Evolutionary conservation across 441 rosid species (phyloP), one percentile per base, ranked within the genome.

Genomic region (Omphalea diandra): DNA sequence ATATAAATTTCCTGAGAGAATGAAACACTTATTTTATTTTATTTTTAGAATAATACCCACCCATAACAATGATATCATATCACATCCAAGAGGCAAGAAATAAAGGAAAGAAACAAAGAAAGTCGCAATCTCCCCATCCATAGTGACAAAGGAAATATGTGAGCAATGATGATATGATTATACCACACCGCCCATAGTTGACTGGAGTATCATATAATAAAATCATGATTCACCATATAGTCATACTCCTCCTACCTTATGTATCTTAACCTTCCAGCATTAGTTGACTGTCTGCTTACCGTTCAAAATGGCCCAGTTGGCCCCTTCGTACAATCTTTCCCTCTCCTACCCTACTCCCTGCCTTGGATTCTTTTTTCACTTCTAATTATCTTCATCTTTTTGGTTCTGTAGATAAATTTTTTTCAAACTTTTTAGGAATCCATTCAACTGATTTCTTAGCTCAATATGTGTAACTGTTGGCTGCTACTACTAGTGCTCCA

Each of bases 211-310:
- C 73, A 46, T 17, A n/a, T 27, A 15, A 1, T 1, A 10, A 0
- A 4, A 17, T n/a, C n/a, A n/a, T n/a, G 10, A 44, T 68, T 60
- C 69, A 14, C 15, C 0, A 2, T 10, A 44, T 18, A 38, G 0
- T 33, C 26, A 62, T 65, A 14, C 72, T n/a, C 73, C 33, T 18
- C 18, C 3, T 26, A 9, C 7, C 29, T 0, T 8, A 0, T n/a
- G n/a, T n/a, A n/a, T n/a, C 5, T 5, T 17, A 46, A 46, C 43
- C 14, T 2, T 11, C 7, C 54, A 3, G 14, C 26, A 0, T 31
- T 24, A 29, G 62, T 73, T 55, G 81, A 47, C 73, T n/a, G 7
- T 35, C 41, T 22, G 26, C 0, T 12, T 5, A 5, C 68, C 62
- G 46, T 53, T 50, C 69, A 76, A 27, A 17, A 46, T 33, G 54